Evolutionary conservation across 306 rosid species (phyloP).

Genomic region (Malus asiatica): DNA sequence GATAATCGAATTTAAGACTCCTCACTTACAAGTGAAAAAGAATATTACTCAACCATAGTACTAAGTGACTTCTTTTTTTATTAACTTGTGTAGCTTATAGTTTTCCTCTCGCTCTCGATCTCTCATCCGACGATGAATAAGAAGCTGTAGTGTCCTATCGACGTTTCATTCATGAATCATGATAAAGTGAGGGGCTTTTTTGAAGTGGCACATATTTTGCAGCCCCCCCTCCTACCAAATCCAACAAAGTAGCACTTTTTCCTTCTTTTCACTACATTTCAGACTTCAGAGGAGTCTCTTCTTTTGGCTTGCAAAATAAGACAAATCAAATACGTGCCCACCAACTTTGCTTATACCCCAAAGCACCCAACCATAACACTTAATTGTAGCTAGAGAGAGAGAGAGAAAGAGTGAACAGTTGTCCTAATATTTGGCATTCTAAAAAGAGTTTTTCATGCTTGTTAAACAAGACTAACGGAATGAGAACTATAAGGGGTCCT

Average conservation of each 20-base stretch:
- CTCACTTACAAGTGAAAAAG: no score
- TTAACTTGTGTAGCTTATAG: not conserved
- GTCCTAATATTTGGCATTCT: conserved; percentile 16
- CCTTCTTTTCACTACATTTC: conserved; percentile 15
- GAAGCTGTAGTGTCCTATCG: conserved; percentile 54
- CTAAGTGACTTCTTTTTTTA: not conserved
- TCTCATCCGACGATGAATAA: conserved; percentile 23
- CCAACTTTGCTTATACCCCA: conserved; percentile 94
- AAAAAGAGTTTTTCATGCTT: conserved; percentile 60
- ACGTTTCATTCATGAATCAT: conserved; percentile 53
- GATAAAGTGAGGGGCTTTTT: conserved; percentile 34
- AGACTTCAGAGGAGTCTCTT: conserved; percentile 25
- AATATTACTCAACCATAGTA: no score
- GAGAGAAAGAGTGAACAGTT: not conserved
- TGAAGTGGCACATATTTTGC: conserved; percentile 22
- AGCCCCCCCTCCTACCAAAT: conserved; percentile 43
- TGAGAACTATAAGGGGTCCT: conserved; percentile 52
- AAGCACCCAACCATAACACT: conserved; percentile 89
- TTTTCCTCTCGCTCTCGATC: conserved; percentile 6
- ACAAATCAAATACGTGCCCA: conserved; percentile 59
- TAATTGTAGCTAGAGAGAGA: conserved; percentile 30
- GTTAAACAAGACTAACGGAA: conserved; percentile 57
- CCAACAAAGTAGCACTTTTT: conserved; percentile 14
- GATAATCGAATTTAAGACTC: no score
- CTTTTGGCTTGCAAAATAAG: conserved; percentile 70